Base-by-base conservation (phyloP, 2,329 filamentous ascomycete species). In the Triangularia setosa region DNA sequence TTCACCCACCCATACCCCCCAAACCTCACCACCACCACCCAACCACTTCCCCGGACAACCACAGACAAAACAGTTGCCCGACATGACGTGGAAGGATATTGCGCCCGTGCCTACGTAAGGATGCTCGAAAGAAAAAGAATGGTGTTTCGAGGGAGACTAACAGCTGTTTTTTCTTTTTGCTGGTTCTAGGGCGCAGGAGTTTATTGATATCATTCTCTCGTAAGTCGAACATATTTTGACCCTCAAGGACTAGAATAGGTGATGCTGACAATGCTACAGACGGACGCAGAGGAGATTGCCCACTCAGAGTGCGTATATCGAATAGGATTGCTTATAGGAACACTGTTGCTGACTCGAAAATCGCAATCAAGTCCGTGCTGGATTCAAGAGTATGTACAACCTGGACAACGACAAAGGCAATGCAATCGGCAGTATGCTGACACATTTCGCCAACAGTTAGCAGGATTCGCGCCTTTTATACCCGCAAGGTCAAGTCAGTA, bases 401-500 rank as follows among this genome's bases (percentile, higher is more conserved):
- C 35, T 27, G 48, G 54, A 24, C 9, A n/a, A 27, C 8, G 28
- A 24, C 12, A 8, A 40, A 21, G 11, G 14, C 28, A 28, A 18
- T 54, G 16, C 12, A 53, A 23, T 8, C 25, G 12, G 25, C 52
- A 4, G 5, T 28, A 21, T 35, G 35, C 68, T 70, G 24, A 69
- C 62, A 12, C 6, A 16, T 16, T 11, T 27, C 33, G 9, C 27
- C 23, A 30, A 97, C 60, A 71, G 69, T 98, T 76, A 91, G 88
- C 76, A 88, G 94, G 85, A 97, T 98, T 74, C 85, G 94, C 77
- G 83, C 82, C 58, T 98, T 98, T 81, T 98, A 98, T 79, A 97
- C 94, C 55, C 85, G 95, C 77, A 98, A 98, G 80, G 93, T 97
- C 84, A 98, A 98, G 80, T 69, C 63, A 65, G 67, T 69, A 66